Evolutionary conservation across 768 basidiomycete genomes (phyloP).

Genomic region (Trametes cubensis): DNA sequence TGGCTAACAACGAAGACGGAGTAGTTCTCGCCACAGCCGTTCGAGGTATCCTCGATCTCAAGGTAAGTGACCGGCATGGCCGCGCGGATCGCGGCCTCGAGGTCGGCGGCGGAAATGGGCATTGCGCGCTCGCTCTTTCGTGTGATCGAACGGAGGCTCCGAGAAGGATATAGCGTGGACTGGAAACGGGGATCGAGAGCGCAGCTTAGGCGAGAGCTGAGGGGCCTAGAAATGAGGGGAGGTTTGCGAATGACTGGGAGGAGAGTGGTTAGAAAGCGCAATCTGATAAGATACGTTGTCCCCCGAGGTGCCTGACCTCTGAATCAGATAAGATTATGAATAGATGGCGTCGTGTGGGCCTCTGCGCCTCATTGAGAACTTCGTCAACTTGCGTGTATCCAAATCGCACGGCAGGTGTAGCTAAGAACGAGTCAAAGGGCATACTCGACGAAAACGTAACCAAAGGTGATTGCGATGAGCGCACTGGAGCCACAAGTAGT

Average conservation of each 20-base stretch:
- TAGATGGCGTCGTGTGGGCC: not conserved
- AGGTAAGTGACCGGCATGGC: slow-evolving; percentile 67
- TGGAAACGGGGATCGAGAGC: not conserved
- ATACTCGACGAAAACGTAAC: too few relatives aligned
- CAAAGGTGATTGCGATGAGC: not conserved
- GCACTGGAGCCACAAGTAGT: slow-evolving; percentile 25
- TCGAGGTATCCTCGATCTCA: slow-evolving; percentile 76
- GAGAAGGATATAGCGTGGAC: not conserved
- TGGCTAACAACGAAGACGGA: slow-evolving; percentile 76
- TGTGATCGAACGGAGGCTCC: not conserved
- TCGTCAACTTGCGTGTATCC: too few relatives aligned
- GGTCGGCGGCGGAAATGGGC: slow-evolving; percentile 58
- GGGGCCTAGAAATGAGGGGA: not conserved
- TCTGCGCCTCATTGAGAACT: not conserved
- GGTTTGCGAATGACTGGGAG: slow-evolving; percentile 6
- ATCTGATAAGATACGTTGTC: slow-evolving; percentile 34
- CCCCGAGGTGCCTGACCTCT: not conserved
- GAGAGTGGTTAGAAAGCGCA: slow-evolving; percentile 21
- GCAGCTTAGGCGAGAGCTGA: not conserved
- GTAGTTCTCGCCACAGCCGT: slow-evolving; percentile 81
- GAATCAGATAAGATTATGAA: slow-evolving; percentile 17
- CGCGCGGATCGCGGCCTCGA: slow-evolving; percentile 66
- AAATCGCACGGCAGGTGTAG: too few relatives aligned
- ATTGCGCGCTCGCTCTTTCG: slow-evolving; percentile 39
- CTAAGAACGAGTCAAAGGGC: not conserved